phyloP scores from a whole-genome alignment of 768 basidiomycete species.

The Paxillus rubicundulus region DNA sequence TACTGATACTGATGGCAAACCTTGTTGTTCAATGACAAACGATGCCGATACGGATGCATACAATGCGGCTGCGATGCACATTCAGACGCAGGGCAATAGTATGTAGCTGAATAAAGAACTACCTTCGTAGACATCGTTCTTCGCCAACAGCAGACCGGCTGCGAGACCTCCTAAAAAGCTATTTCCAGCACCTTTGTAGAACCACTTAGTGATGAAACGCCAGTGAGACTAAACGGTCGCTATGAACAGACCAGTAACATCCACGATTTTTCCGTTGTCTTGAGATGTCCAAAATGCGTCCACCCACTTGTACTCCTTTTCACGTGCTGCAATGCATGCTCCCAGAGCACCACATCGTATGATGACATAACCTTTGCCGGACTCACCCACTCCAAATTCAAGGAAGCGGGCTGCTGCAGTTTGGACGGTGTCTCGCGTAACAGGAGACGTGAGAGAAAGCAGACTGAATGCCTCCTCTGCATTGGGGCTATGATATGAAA shows the following conservation, averaged over 20 bases:
- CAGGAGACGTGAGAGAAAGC: slow-evolving; percentile 48
- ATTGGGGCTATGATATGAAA: slow-evolving; percentile 59
- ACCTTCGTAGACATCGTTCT: slow-evolving; percentile 70
- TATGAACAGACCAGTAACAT: slow-evolving; percentile 68
- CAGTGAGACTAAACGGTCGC: neutral
- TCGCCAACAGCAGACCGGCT: slow-evolving; percentile 59
- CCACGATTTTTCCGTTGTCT: slow-evolving; percentile 53
- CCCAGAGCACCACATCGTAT: slow-evolving; percentile 76
- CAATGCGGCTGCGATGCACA: slow-evolving; percentile 50
- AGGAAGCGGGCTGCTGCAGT: slow-evolving; percentile 64
- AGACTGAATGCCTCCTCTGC: slow-evolving; percentile 77
- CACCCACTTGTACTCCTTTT: slow-evolving; percentile 54
- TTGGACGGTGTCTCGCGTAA: slow-evolving; percentile 55
- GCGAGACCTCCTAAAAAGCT: slow-evolving; percentile 82
- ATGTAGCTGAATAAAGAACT: slow-evolving; percentile 14
- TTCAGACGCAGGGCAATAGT: slow-evolving; percentile 13
- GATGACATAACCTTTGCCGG: slow-evolving; percentile 56
- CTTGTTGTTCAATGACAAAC: slow-evolving; percentile 78
- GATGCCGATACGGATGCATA: slow-evolving; percentile 81
- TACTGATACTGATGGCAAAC: slow-evolving; percentile 56
- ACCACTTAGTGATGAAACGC: slow-evolving; percentile 3
- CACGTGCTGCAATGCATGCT: slow-evolving; percentile 55
- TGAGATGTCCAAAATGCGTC: slow-evolving; percentile 68
- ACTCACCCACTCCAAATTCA: slow-evolving; percentile 52
- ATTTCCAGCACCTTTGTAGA: slow-evolving; percentile 77